Conservation (phyloP, 768 basidiomycete genomes). For the Thelephora aurantiotincta region DNA sequence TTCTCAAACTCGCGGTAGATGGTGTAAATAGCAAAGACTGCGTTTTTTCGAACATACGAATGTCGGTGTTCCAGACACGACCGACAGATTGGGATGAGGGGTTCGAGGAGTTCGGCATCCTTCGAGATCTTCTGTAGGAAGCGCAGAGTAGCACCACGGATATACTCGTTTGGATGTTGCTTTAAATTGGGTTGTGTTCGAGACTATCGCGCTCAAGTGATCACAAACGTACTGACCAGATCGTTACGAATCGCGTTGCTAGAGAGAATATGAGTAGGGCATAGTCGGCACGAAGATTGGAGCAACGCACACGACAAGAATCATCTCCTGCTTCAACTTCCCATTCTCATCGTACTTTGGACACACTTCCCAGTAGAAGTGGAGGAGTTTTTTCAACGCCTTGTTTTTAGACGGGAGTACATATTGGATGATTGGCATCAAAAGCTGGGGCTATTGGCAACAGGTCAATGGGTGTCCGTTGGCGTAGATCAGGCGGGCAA, state of each 20-base stretch:
- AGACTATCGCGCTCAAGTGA: not conserved
- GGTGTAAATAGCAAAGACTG: slow-evolving; percentile 89
- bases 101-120: slow-evolving; percentile 89
- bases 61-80: slow-evolving; percentile 95
- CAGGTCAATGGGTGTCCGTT: slow-evolving; percentile 1
- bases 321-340: slow-evolving; percentile 99
- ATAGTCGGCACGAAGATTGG: slow-evolving; percentile 4
- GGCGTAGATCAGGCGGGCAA: not conserved
- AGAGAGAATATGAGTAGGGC: slow-evolving; percentile 4
- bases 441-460: slow-evolving; percentile 54
- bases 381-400: slow-evolving; percentile 90
- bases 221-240: slow-evolving; percentile 42
- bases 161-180: slow-evolving; percentile 99
- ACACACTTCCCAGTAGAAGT: slow-evolving; percentile 96
- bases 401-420: slow-evolving; percentile 93
- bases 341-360: slow-evolving; percentile 95
- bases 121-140: slow-evolving; percentile 92
- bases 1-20: slow-evolving; percentile 92
- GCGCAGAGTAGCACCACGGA: slow-evolving; percentile 92
- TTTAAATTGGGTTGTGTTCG: slow-evolving; percentile 15
- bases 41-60: slow-evolving; percentile 96
- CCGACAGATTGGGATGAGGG: slow-evolving; percentile 86
- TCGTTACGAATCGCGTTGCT: slow-evolving; percentile 98
- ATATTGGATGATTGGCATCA: slow-evolving; percentile 99
- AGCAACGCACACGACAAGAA: slow-evolving; percentile 79